These are phyloP conservation scores for Solanum commersonii DNA, from an alignment of 257 asterid species.

Conservation along the genomic window DNA sequence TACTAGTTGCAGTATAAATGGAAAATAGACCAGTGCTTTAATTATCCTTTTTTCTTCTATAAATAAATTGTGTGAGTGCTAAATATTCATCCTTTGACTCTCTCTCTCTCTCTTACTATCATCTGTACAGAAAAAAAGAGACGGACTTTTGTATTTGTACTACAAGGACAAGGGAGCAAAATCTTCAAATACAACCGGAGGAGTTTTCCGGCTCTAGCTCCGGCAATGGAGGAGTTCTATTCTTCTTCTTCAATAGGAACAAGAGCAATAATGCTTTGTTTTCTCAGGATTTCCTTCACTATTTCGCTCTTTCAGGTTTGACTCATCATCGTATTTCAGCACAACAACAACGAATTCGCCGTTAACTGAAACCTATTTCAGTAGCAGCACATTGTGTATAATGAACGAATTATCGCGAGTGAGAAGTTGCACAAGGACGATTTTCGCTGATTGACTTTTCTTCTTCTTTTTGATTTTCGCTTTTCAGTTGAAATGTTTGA, in stretches of 20 bases:
- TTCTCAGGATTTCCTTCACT: background rate
- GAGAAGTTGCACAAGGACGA: background rate
- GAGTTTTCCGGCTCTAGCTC: background rate
- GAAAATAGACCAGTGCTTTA: background rate
- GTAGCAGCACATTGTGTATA: background rate
- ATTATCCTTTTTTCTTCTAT: background rate
- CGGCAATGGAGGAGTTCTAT: background rate
- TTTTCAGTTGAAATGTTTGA: background rate
- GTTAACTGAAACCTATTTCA: background rate
- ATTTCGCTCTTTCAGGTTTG: conserved; percentile 1
- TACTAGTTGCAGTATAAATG: background rate
- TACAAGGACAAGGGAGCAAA: background rate
- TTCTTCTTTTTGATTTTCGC: background rate
- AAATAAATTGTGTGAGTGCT: background rate
- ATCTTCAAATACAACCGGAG: background rate
- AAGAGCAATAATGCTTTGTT: background rate
- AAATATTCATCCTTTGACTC: background rate
- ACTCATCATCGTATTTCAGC: background rate
- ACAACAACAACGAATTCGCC: background rate
- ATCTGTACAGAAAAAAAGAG: background rate
- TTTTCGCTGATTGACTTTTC: background rate
- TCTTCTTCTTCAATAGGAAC: background rate
- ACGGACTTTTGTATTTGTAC: background rate
- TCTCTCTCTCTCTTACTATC: background rate
- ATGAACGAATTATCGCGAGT: background rate